phyloP scores from a whole-genome alignment of 2,329 filamentous ascomycete species.

The Domatiomyces globalis region DNA sequence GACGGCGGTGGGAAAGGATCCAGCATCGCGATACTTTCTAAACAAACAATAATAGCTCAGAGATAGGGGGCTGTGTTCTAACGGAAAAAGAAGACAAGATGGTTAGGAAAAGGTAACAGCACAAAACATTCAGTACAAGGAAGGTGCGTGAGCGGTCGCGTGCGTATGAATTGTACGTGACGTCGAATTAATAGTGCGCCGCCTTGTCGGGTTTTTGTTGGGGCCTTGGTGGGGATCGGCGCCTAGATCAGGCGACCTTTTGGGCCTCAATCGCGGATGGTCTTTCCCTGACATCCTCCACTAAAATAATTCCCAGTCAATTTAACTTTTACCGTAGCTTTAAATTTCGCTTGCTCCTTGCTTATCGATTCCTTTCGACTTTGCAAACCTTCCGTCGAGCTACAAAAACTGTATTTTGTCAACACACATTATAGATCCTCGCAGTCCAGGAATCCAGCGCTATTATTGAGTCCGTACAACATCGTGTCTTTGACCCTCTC shows the following conservation, averaged over 20 bases:
- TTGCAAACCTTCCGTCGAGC: too few relatives aligned
- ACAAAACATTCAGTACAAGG: neutral
- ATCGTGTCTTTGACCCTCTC: too few relatives aligned
- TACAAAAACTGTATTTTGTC: too few relatives aligned
- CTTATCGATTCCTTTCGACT: too few relatives aligned
- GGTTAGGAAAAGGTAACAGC: neutral
- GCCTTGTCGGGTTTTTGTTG: neutral
- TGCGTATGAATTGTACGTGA: neutral
- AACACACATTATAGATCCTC: too few relatives aligned
- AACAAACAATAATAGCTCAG: neutral
- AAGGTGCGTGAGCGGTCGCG: neutral
- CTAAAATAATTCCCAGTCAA: too few relatives aligned
- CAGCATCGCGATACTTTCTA: constrained; percentile 23
- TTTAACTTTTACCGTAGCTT: too few relatives aligned
- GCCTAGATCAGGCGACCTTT: neutral
- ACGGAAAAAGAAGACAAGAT: neutral
- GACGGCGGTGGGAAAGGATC: constrained; percentile 36
- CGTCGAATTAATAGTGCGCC: neutral
- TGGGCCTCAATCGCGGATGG: neutral
- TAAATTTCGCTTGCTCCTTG: too few relatives aligned
- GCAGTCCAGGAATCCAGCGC: too few relatives aligned
- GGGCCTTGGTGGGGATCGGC: neutral
- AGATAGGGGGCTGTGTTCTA: neutral
- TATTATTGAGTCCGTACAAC: too few relatives aligned
- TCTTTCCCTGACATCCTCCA: neutral